Base-by-base conservation (phyloP, 352 stramenopile species). In the Phytophthora citrophthora region DNA sequence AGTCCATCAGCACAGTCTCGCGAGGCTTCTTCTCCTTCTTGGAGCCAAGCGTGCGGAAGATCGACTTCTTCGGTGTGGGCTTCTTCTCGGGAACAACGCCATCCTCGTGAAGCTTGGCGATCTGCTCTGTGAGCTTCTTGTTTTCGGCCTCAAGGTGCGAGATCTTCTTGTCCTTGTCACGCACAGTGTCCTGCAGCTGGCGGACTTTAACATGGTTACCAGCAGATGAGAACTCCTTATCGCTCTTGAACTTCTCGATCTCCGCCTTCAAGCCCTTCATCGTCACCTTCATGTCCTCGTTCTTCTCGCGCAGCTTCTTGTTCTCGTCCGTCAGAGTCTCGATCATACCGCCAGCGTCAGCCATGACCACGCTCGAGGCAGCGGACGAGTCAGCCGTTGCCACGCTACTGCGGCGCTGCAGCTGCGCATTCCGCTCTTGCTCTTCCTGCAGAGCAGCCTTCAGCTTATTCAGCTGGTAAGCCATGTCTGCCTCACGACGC, bases 401-500 rank as follows among this genome's bases (percentile, higher is more conserved):
- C 12, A 83, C 52, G 27, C 64, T 88, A 26, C 81, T 82, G 10
- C 83, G 81, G 3, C 83, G 81, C 47, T 92, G 70, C 15, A 94
- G 68, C 54, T 83, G 61, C 12, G 83, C 88, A 68, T 91, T 95
- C 16, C 88, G 83, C 34, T 79, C 60, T 47, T 95, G 82, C 52
- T 95, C 88, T 64, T 94, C 84, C 20, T 88, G 80, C 15, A 96
- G 68, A 23, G 86, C 84, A 13, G 88, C 72, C 64, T 96, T 89
- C 2, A 96, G 71, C 52, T 86, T 85, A 20, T 93, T 59, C 12
- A 96, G 68, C 56, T 96, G 88, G 64, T 90, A 95, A 40, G 79
- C 72, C 88, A 96, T 96, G 61, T 96, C 85, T 36, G 86, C 86
- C 61, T 96, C 82, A 50, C 89, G 67, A 62, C 91, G 90, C 67